These are phyloP conservation scores for Penicillium verrucosum DNA, from an alignment of 2,329 filamentous ascomycete species.

Conservation along the genomic window DNA sequence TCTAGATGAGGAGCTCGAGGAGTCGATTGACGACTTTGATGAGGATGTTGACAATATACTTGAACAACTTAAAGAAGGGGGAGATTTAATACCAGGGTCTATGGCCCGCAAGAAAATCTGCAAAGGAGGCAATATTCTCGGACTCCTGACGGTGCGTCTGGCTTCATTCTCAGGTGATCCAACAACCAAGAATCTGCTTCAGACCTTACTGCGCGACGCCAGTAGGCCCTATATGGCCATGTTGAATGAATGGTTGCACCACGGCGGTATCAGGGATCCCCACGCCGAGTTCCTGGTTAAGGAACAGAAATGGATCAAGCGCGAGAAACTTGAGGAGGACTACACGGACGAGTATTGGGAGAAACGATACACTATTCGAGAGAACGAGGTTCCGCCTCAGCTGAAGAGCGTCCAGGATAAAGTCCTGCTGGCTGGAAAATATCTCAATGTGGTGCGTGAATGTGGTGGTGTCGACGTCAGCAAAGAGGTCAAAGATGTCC, in stretches of 20 bases:
- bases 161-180: constrained; percentile 93
- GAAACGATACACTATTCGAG: constrained; percentile 89
- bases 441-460: constrained; percentile 94
- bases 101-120: constrained; percentile 87
- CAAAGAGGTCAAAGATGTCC: constrained; percentile 83
- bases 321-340: constrained; percentile 87
- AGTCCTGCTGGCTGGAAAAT: constrained; percentile 91
- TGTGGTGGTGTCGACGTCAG: constrained; percentile 94
- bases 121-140: constrained; percentile 94
- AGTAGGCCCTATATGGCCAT: constrained; percentile 96
- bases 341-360: constrained; percentile 99
- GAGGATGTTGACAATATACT: constrained; percentile 84
- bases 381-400: constrained; percentile 87
- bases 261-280: constrained; percentile 89
- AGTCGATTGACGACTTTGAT: constrained; percentile 70
- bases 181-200: constrained; percentile 75
- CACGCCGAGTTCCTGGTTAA: constrained; percentile 93
- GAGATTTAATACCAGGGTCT: constrained; percentile 72
- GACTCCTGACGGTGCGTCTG: constrained; percentile 77
- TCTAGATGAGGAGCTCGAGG: constrained; percentile 68
- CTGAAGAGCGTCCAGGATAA: constrained; percentile 89
- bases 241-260: constrained; percentile 98
- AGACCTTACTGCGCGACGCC: constrained; percentile 77
- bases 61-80: constrained; percentile 82
- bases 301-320: constrained; percentile 90